Evolutionary conservation across 805 yeast genomes (phyloP).

Genomic region (Naumovozyma baii): DNA sequence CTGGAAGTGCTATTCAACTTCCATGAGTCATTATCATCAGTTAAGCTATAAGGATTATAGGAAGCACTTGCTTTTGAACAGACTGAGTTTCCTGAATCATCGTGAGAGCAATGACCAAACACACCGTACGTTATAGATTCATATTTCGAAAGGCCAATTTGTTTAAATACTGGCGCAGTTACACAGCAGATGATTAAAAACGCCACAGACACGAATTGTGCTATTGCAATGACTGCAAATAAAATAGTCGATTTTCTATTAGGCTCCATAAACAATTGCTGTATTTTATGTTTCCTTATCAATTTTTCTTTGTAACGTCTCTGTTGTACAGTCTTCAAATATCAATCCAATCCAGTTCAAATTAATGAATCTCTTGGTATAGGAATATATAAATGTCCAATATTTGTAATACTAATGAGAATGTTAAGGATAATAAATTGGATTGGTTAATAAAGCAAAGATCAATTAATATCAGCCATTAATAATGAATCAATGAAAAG

Average conservation of each 20-base stretch:
- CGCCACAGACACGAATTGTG: slow-evolving; percentile 48
- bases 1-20: slow-evolving; percentile 37
- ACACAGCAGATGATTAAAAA: slow-evolving; percentile 52
- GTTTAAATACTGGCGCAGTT: slow-evolving; percentile 47
- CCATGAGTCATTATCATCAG: slow-evolving; percentile 38
- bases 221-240: slow-evolving; percentile 34
- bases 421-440: too few species aligned
- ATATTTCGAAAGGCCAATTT: slow-evolving; percentile 42
- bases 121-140: slow-evolving; percentile 45
- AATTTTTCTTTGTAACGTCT: too few species aligned
- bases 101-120: slow-evolving; percentile 50
- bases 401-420: too few species aligned
- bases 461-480: too few species aligned
- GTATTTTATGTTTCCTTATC: too few species aligned
- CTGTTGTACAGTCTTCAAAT: too few species aligned
- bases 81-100: slow-evolving; percentile 5
- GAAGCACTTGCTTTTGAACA: slow-evolving; percentile 42
- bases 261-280: too few species aligned
- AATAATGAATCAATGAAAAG: too few species aligned
- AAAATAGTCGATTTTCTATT: slow-evolving; percentile 10
- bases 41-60: slow-evolving; percentile 31
- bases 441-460: too few species aligned
- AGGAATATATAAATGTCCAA: too few species aligned
- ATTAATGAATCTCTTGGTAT: too few species aligned
- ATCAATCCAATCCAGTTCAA: too few species aligned